Conservation (phyloP, 139 green algal genomes). For the Closterium sp. region DNA sequence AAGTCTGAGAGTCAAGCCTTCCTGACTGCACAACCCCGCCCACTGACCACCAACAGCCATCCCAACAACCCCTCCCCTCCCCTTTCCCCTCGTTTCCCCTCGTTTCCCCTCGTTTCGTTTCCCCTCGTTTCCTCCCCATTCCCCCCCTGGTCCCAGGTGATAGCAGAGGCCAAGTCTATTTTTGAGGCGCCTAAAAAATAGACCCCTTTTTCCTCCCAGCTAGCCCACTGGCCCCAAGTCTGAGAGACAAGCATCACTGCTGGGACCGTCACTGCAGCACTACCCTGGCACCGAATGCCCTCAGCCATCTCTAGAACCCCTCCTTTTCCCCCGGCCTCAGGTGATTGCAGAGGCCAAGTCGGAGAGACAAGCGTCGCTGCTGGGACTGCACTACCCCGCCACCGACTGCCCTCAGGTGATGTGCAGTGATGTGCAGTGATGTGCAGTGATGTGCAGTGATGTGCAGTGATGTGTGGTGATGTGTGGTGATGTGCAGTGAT, state of each 20-base stretch:
- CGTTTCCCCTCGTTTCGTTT: background rate
- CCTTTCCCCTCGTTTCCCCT: background rate
- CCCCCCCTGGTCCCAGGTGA: background rate
- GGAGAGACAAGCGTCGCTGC: background rate
- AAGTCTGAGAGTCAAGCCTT: background rate
- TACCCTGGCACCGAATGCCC: conserved; percentile 47
- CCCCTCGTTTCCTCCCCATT: background rate
- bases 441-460: background rate
- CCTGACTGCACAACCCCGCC: too few species aligned
- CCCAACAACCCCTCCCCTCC: background rate
- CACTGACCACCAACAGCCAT: too few species aligned
- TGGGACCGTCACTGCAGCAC: conserved; percentile 49
- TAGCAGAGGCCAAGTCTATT: background rate
- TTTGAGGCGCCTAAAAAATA: too few species aligned
- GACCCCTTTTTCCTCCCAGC: too few species aligned
- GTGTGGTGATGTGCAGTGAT: background rate
- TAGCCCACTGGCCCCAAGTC: too few species aligned
- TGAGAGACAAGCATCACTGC: background rate
- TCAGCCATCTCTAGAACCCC: too few species aligned
- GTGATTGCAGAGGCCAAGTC: conserved; percentile 32
- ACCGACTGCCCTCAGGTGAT: conserved; percentile 45
- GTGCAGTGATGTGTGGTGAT: background rate
- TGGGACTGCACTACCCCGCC: conserved; percentile 50
- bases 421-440: background rate
- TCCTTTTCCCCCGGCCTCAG: too few species aligned